phyloP scores from a whole-genome alignment of 495 filamentous ascomycete genomes.

The Astrothelium subdiscretum region DNA sequence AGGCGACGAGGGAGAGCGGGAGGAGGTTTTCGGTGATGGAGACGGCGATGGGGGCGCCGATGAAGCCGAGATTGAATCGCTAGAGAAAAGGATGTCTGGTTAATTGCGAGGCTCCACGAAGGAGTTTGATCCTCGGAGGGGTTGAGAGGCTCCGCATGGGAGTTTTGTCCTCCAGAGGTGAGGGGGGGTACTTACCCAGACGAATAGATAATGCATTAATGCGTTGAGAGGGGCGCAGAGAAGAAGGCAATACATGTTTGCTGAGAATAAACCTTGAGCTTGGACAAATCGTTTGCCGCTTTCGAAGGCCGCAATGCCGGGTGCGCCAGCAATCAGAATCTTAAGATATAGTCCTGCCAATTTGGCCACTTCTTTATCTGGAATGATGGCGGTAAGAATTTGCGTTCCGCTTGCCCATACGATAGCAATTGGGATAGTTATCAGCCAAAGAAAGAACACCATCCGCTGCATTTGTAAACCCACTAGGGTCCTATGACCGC shows the following conservation, averaged over 20 bases:
- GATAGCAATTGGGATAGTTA: slow-evolving; percentile 50
- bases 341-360: slow-evolving; percentile 58
- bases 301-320: slow-evolving; percentile 59
- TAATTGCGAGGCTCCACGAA: background rate
- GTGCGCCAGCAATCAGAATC: slow-evolving; percentile 51
- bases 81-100: slow-evolving; percentile 12
- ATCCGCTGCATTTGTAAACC: slow-evolving; percentile 62
- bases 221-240: slow-evolving; percentile 56
- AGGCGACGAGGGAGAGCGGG: slow-evolving; percentile 60
- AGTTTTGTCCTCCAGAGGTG: background rate
- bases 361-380: slow-evolving; percentile 47
- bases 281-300: slow-evolving; percentile 60
- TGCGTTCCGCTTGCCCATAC: slow-evolving; percentile 47
- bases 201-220: slow-evolving; percentile 55
- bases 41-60: slow-evolving; percentile 77
- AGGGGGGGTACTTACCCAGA: slow-evolving; percentile 41
- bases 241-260: slow-evolving; percentile 54
- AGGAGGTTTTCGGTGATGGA: slow-evolving; percentile 73
- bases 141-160: background rate
- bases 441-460: slow-evolving; percentile 50
- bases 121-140: background rate
- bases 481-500: slow-evolving; percentile 54
- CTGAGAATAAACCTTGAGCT: slow-evolving; percentile 58
- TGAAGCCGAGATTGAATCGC: slow-evolving; percentile 64
- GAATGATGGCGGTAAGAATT: slow-evolving; percentile 48